phyloP scores from a whole-genome alignment of 306 rosid species.

The Castanea crenata region DNA sequence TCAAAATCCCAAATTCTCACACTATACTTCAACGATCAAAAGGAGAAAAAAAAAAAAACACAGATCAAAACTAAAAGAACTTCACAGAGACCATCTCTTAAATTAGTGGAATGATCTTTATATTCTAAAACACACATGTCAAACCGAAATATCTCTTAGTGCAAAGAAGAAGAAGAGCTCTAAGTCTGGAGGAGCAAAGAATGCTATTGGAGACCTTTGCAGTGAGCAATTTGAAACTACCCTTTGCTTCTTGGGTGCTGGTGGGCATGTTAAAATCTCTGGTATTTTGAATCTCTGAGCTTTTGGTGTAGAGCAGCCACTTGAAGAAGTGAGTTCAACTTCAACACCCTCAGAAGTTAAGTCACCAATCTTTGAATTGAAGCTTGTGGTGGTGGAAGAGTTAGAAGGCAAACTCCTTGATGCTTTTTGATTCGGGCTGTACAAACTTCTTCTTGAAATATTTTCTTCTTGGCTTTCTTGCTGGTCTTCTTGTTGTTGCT shows the following conservation, averaged over 20 bases:
- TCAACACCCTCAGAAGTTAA: conserved; percentile 38
- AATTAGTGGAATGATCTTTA: conserved; percentile 26
- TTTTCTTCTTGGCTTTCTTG: conserved; percentile 30
- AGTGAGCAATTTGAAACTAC: conserved; percentile 49
- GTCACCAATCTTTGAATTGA: conserved; percentile 28
- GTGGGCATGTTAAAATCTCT: conserved; percentile 72
- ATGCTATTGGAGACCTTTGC: conserved; percentile 67
- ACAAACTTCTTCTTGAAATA: conserved; percentile 28
- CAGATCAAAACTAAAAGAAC: conserved; percentile 16
- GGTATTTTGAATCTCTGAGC: conserved; percentile 77
- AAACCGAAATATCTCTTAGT: conserved; percentile 66
- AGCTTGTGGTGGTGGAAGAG: conserved; percentile 27
- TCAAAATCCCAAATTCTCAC: conserved; percentile 28
- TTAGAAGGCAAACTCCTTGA: conserved; percentile 24
- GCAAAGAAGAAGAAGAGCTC: conserved; percentile 75
- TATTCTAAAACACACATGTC: conserved; percentile 29
- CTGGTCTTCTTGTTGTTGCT: conserved; percentile 30
- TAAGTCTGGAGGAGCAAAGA: conserved; percentile 86
- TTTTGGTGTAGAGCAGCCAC: conserved; percentile 78
- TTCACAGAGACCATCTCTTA: conserved; percentile 38
- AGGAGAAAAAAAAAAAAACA: conserved; percentile 17
- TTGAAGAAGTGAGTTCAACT: conserved; percentile 28
- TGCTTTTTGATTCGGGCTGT: conserved; percentile 6
- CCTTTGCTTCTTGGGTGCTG: conserved; percentile 87
- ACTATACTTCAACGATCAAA: conserved; percentile 12